phyloP scores from a whole-genome alignment of 768 basidiomycete species.

The Sarcodon aspratus region DNA sequence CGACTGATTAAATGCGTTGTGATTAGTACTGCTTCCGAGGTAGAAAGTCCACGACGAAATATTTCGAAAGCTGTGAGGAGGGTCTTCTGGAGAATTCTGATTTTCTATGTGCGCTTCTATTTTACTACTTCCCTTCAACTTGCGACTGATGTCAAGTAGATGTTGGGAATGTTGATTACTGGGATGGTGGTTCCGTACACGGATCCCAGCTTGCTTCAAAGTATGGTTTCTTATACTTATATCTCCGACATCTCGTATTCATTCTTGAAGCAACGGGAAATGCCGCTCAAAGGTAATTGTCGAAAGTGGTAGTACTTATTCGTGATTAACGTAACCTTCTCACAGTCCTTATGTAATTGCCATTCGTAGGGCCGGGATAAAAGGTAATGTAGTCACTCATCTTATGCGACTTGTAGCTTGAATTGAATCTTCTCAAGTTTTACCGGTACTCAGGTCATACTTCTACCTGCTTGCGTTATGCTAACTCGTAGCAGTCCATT shows the following conservation, averaged over 20 bases:
- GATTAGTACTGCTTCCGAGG: constrained; percentile 61
- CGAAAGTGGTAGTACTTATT: not conserved
- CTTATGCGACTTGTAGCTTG: no score
- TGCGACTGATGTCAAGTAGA: constrained; percentile 19
- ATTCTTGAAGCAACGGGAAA: constrained; percentile 29
- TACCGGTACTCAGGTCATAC: not conserved
- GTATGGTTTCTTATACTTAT: no score
- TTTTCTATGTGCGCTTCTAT: constrained; percentile 51
- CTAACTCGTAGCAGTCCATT: constrained; percentile 36
- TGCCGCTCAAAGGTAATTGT: constrained; percentile 47
- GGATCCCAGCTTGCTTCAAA: constrained; percentile 37
- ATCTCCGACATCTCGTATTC: no score
- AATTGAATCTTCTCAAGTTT: no score
- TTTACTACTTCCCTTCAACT: not conserved
- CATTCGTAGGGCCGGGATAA: constrained; percentile 59
- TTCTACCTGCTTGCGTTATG: constrained; percentile 7
- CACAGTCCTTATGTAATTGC: constrained; percentile 69
- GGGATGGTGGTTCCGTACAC: constrained; percentile 73
- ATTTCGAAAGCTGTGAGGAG: constrained; percentile 66
- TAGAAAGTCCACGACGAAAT: constrained; percentile 66
- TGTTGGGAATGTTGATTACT: constrained; percentile 60
- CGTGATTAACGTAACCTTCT: not conserved
- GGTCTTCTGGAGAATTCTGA: constrained; percentile 70
- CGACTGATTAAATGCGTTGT: not conserved
- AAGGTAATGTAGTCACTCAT: constrained; percentile 20